Percentiles rank a stretch among this genome's conserved stretches.
Evolutionary conservation across 768 basidiomycete species (phyloP).

Genomic region (Hemileccinum impolitum): DNA sequence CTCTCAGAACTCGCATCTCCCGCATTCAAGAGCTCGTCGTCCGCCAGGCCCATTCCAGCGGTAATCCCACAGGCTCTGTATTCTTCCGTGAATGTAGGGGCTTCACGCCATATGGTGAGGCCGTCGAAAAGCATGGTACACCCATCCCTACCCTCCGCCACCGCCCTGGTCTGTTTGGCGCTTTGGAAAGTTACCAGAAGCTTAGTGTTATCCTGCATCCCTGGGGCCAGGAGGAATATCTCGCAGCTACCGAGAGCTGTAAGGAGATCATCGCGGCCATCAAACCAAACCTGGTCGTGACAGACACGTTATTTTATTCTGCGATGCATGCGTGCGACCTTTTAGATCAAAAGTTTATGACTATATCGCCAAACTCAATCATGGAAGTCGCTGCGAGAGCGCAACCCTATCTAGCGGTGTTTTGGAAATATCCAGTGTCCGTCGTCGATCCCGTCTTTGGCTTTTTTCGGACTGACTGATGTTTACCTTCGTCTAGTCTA

Average conservation of each 20-base stretch:
- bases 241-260: not conserved
- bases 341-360: not conserved
- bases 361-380: constrained; percentile 1
- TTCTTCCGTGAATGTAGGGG: constrained; percentile 4
- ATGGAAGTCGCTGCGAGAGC: not conserved
- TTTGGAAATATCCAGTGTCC: constrained; percentile 10
- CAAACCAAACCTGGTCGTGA: not conserved
- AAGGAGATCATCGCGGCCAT: constrained; percentile 1
- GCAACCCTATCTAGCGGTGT: not conserved
- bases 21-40: constrained; percentile 5
- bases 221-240: constrained; percentile 10
- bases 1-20: constrained; percentile 7
- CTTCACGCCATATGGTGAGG: not conserved
- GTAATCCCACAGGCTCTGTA: not conserved
- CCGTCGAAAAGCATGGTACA: not conserved
- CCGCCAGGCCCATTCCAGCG: not conserved
- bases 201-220: not conserved
- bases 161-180: constrained; percentile 2
- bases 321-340: constrained; percentile 8
- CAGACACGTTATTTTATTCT: not conserved
- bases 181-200: constrained; percentile 1
- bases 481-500: not conserved
- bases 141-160: not conserved
- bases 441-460: not conserved
- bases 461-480: not conserved